Percentiles rank a stretch among this genome's conserved stretches.
These are phyloP conservation scores for Hypoxylon sp. DNA, from an alignment of 2,329 filamentous ascomycete species.

Conservation along the genomic window DNA sequence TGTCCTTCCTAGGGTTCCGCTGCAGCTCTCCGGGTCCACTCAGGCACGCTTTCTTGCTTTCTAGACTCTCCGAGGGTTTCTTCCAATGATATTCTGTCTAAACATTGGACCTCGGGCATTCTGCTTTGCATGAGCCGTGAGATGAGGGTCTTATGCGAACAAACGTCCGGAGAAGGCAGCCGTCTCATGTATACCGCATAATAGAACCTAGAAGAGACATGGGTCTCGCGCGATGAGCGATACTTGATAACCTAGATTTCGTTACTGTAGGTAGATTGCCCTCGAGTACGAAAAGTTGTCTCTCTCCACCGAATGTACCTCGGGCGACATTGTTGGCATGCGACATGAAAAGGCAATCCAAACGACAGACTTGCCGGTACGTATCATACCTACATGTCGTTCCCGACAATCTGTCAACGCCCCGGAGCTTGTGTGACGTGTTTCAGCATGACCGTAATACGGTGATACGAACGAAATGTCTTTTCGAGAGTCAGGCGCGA, in stretches of 20 bases:
- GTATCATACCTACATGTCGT: conserved; percentile 6
- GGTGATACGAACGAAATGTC: conserved; percentile 15
- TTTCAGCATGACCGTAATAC: conserved; percentile 21
- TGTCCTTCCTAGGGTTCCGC: conserved; percentile 20
- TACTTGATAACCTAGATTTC: background rate
- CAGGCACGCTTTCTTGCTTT: conserved; percentile 40
- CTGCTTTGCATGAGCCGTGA: conserved; percentile 24
- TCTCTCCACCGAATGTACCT: background rate
- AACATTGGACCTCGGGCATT: conserved; percentile 34
- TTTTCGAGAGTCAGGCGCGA: conserved; percentile 8
- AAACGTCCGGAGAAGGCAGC: background rate
- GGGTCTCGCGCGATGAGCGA: background rate
- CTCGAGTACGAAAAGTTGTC: background rate
- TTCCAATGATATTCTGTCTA: conserved; percentile 33
- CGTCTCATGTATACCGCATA: conserved; percentile 11
- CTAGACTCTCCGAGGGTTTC: conserved; percentile 30
- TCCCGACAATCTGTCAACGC: conserved; percentile 28
- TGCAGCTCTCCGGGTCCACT: conserved; percentile 38
- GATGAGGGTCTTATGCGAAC: conserved; percentile 13
- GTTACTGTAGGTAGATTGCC: too few relatives aligned
- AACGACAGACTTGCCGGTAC: conserved; percentile 15
- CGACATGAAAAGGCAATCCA: conserved; percentile 2
- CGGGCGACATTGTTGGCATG: background rate
- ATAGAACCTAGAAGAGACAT: background rate
- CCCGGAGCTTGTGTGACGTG: conserved; percentile 25